Percentiles rank a stretch among this genome's conserved stretches.
These are phyloP conservation scores for Paraconiothyrium brasiliense DNA, from an alignment of 2,329 filamentous ascomycete species.

Conservation along the genomic window DNA sequence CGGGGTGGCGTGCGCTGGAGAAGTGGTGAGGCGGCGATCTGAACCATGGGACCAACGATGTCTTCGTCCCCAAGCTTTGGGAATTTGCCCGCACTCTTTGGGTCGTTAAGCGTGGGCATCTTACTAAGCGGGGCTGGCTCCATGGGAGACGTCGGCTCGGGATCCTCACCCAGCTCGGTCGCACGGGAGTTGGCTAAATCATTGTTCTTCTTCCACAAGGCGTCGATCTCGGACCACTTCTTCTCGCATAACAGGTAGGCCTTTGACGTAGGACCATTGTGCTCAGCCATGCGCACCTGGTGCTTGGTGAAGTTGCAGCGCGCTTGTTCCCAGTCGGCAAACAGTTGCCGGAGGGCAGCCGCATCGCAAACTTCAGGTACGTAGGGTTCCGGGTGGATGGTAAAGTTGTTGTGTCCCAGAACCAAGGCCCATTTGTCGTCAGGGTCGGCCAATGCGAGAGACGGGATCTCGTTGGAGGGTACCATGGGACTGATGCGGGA, in stretches of 20 bases:
- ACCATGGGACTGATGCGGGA: conserved; percentile 55
- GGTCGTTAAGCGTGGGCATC: conserved; percentile 74
- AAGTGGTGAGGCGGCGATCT: conserved; percentile 48
- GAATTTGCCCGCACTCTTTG: conserved; percentile 79
- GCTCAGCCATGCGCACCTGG: conserved; percentile 84
- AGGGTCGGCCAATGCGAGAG: conserved; percentile 73
- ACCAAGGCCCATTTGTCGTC: conserved; percentile 84
- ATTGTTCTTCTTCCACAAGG: conserved; percentile 75
- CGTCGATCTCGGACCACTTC: conserved; percentile 87
- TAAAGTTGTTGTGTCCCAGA: conserved; percentile 93
- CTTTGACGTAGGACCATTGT: conserved; percentile 89
- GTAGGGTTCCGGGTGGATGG: conserved; percentile 84
- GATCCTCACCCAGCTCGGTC: conserved; percentile 44
- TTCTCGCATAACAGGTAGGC: conserved; percentile 85
- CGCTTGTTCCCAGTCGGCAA: conserved; percentile 83
- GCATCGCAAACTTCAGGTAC: conserved; percentile 69
- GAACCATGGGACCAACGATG: conserved; percentile 91
- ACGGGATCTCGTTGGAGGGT: conserved; percentile 66
- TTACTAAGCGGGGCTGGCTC: conserved; percentile 67
- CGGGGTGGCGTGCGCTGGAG: conserved; percentile 50
- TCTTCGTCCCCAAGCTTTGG: conserved; percentile 88
- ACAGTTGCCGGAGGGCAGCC: conserved; percentile 70
- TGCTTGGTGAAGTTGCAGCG: conserved; percentile 89
- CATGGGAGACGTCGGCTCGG: conserved; percentile 51
- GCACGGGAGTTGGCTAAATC: conserved; percentile 66